Evolutionary conservation across 768 basidiomycete species (phyloP), one percentile per base, ranked within the genome.

Genomic region (Hebeloma cylindrosporum): DNA sequence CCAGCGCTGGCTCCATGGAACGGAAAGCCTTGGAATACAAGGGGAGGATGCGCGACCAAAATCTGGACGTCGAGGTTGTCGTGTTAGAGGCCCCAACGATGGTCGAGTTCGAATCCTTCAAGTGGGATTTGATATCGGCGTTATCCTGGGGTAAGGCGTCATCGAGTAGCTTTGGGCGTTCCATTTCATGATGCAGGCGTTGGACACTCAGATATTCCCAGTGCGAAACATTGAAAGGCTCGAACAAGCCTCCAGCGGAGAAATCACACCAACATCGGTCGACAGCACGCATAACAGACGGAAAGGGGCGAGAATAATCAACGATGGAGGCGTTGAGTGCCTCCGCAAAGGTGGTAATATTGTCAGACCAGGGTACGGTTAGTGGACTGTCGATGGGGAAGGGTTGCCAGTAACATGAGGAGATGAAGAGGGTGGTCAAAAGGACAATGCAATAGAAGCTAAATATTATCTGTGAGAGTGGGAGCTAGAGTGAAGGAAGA

Each of bases 261-360:
- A 90, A 69, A 56, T 92, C 89, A 53, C 89, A 92, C 90, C 90
- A 93, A 59, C 90, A 93, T 34, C 88, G 80, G 54, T 92, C 90
- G 3, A 76, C 72, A 2, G 87, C 73, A 20, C 77, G 80, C 37
- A 92, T 79, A 34, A 79, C 73, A 2, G 73, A 63, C 0, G 84
- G 83, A 4, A 78, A 51, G 8, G 77, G 63, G 6, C 67, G 60
- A 9, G 65, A 50, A 53, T 74, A 71, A 42, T 69, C 65, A 14
- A 69, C 53, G 7, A 75, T 70, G 17, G 72, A 72, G 29, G 75
- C 66, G 36, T 73, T 75, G 44, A 89, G 62, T 2, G 85, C 85
- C 26, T 85, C 77, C 1, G 77, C 74, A 59, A 85, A 88, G 11
- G 87, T 88, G 9, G 82, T 84, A 61, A 88, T 76, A 56, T 83